Conservation (phyloP, 2,329 filamentous ascomycete genomes). For the Zasmidium cellare region DNA sequence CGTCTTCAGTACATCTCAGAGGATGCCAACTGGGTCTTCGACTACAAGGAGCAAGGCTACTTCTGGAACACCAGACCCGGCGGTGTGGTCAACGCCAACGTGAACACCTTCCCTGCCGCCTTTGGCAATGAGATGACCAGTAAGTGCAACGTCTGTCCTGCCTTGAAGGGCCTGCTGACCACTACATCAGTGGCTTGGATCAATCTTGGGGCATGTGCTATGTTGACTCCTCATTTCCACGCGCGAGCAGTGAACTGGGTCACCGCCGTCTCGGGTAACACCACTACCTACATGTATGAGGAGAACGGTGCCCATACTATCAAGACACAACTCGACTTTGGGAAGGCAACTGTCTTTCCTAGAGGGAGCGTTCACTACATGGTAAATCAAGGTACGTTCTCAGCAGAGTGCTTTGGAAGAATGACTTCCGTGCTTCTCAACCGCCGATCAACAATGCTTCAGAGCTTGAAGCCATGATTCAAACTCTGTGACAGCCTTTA, state of each 20-base stretch:
- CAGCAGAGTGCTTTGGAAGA: not conserved
- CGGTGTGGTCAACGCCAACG: conserved; percentile 54
- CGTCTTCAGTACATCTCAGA: conserved; percentile 42
- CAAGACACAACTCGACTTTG: conserved; percentile 42
- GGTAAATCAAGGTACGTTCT: conserved; percentile 48
- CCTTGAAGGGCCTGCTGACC: conserved; percentile 7
- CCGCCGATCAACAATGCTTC: not conserved
- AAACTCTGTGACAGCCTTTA: too few species aligned
- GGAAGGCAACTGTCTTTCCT: conserved; percentile 54
- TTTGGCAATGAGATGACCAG: conserved; percentile 49
- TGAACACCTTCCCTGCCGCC: conserved; percentile 52
- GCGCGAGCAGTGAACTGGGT: conserved; percentile 53
- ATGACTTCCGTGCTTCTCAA: not conserved
- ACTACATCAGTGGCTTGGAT: conserved; percentile 32
- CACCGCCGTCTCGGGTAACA: conserved; percentile 49
- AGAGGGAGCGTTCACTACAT: conserved; percentile 51
- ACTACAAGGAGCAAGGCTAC: conserved; percentile 45
- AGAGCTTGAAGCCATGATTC: too few species aligned
- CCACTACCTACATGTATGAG: conserved; percentile 53
- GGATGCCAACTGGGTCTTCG: conserved; percentile 50
- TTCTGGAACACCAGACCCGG: conserved; percentile 48
- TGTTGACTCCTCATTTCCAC: conserved; percentile 54
- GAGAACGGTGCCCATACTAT: conserved; percentile 53
- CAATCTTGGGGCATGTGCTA: conserved; percentile 53
- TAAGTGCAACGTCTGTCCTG: conserved; percentile 30